Evolutionary conservation across 768 basidiomycete species (phyloP).

Genomic region (Naematelia aurantialba): DNA sequence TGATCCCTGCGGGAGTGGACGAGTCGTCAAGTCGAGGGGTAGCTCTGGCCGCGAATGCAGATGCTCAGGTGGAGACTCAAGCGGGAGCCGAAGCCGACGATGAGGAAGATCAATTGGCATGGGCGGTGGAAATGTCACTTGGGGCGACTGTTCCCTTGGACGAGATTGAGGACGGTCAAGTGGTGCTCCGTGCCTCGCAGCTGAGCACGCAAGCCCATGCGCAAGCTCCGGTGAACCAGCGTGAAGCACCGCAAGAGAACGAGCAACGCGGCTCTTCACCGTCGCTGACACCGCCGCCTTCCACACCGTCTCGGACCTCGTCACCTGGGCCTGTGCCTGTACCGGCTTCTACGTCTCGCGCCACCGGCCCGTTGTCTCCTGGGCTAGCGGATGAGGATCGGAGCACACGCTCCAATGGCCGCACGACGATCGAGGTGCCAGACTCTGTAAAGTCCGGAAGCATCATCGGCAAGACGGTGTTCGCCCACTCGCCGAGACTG

Average conservation of each 20-base stretch:
- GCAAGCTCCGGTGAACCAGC: neutral
- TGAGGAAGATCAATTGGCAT: slow-evolving; percentile 41
- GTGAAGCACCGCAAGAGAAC: neutral
- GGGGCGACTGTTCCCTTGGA: neutral
- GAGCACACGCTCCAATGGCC: neutral
- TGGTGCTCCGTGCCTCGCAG: neutral
- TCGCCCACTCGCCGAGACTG: slow-evolving; percentile 57
- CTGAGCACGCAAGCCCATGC: neutral
- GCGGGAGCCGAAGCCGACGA: neutral
- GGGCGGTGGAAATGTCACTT: slow-evolving; percentile 34
- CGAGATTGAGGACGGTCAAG: slow-evolving; percentile 7
- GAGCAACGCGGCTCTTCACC: neutral
- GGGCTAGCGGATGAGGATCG: no score
- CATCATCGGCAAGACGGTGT: slow-evolving; percentile 66
- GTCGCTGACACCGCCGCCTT: slow-evolving; percentile 2
- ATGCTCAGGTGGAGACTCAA: neutral
- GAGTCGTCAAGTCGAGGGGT: neutral
- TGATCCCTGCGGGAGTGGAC: neutral
- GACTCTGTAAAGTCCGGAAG: slow-evolving; percentile 25
- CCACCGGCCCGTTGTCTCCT: no score
- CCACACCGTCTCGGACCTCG: neutral
- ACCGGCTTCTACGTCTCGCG: no score
- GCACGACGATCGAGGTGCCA: slow-evolving; percentile 6
- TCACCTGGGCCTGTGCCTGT: no score
- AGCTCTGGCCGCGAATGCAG: neutral